Conservation (phyloP, 176 grass and related monocot species). For the Carex parvula region DNA sequence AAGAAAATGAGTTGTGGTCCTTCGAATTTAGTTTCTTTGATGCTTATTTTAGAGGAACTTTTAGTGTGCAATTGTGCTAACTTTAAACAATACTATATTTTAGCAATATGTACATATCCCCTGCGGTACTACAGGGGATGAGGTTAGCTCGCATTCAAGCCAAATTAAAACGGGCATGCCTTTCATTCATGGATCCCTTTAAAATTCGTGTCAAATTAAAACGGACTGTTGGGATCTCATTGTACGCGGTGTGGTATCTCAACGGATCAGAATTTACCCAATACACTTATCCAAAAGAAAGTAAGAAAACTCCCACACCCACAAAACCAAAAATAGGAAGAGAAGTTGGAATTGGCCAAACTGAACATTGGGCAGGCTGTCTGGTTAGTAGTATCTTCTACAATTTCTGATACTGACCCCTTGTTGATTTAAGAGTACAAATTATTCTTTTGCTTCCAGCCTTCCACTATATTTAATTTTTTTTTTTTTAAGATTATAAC, state of each 20-base stretch:
- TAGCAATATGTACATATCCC: background rate
- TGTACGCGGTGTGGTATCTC: too few relatives aligned
- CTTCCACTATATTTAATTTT: background rate
- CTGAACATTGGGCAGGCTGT: background rate
- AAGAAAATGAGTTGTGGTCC: background rate
- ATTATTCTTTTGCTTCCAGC: background rate
- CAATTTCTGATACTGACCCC: background rate
- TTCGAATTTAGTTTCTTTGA: background rate
- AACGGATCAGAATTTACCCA: too few relatives aligned
- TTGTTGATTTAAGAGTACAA: background rate
- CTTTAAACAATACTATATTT: background rate
- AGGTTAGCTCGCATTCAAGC: background rate
- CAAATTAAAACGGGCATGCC: too few relatives aligned
- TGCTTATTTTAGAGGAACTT: background rate
- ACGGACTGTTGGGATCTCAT: too few relatives aligned
- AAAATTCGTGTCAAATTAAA: too few relatives aligned
- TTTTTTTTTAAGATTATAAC: background rate
- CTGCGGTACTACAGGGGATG: too few relatives aligned
- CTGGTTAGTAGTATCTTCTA: background rate
- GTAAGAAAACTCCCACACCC: background rate
- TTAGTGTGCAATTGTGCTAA: background rate
- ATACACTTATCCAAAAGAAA: background rate
- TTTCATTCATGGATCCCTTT: too few relatives aligned
- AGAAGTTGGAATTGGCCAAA: background rate
- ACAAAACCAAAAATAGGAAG: background rate